These are phyloP conservation scores for Nakazawaea sp. DNA, from an alignment of 805 yeast species.

Conservation along the genomic window DNA sequence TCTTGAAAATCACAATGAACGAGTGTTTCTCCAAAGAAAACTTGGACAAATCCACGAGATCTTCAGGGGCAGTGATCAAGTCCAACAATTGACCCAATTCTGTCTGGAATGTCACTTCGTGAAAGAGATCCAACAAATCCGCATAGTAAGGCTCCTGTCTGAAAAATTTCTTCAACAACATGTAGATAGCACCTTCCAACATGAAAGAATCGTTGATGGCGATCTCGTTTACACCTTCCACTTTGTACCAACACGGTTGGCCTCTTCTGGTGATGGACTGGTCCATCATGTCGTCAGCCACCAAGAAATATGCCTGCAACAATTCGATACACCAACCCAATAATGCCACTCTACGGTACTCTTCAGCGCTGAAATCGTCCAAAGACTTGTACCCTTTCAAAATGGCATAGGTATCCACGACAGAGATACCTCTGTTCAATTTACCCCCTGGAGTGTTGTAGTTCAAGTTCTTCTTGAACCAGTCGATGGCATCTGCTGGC, in stretches of 20 bases:
- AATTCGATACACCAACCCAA: constrained; percentile 95
- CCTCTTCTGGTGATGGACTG: constrained; percentile 95
- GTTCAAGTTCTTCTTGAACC: constrained; percentile 70
- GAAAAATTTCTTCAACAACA: constrained; percentile 85
- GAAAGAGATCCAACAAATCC: constrained; percentile 88
- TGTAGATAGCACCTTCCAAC: constrained; percentile 91
- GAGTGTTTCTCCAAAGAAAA: constrained; percentile 88
- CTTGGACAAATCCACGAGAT: constrained; percentile 79
- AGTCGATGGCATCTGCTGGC: constrained; percentile 77
- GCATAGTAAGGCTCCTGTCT: constrained; percentile 74
- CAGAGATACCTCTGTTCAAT: constrained; percentile 92
- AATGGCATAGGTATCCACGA: constrained; percentile 84
- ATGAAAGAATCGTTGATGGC: constrained; percentile 97
- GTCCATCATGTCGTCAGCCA: constrained; percentile 99
- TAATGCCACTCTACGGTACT: constrained; percentile 78
- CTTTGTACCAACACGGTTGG: constrained; percentile 95
- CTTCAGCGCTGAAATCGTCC: constrained; percentile 56
- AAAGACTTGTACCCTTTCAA: constrained; percentile 55
- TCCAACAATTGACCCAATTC: constrained; percentile 96
- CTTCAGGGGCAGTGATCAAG: constrained; percentile 96
- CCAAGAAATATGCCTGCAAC: constrained; percentile 92
- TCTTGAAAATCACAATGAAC: constrained; percentile 91
- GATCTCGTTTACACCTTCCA: constrained; percentile 74
- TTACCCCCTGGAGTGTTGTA: constrained; percentile 97
- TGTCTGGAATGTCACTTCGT: constrained; percentile 95